Evolutionary conservation across 768 basidiomycete species (phyloP).

Genomic region (Leccinum longicurvipes): DNA sequence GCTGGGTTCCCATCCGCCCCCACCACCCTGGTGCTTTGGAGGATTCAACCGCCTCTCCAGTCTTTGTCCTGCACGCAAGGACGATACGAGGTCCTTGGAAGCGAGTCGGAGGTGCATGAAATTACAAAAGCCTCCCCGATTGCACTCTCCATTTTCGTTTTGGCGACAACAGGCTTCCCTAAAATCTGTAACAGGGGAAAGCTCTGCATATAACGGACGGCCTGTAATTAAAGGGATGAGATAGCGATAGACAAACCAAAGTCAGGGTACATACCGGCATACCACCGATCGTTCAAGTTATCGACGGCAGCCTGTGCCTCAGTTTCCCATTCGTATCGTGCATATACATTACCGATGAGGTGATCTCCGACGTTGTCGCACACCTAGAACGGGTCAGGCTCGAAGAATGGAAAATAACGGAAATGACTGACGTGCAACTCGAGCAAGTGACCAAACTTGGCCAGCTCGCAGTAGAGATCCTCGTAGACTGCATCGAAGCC

Average conservation of each 20-base stretch:
- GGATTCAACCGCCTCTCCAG: conserved; percentile 78
- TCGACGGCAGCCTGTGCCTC: conserved; percentile 94
- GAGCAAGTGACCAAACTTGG: conserved; percentile 92
- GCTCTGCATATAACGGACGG: conserved; percentile 92
- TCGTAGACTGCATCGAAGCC: conserved; percentile 94
- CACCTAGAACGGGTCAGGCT: conserved; percentile 45
- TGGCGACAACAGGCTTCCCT: conserved; percentile 98
- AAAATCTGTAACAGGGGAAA: conserved; percentile 98
- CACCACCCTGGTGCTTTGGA: conserved; percentile 55
- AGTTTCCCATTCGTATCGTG: conserved; percentile 97
- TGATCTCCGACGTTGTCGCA: conserved; percentile 99
- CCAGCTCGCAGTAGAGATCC: conserved; percentile 90
- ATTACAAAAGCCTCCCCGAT: conserved; percentile 97
- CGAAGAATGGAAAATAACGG: not conserved
- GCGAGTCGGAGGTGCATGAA: conserved; percentile 96
- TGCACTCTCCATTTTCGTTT: conserved; percentile 98
- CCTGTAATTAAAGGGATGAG: conserved; percentile 43
- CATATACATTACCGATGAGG: conserved; percentile 96
- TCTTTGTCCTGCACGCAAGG: conserved; percentile 78
- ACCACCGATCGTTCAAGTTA: conserved; percentile 94
- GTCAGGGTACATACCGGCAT: conserved; percentile 62
- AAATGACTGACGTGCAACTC: conserved; percentile 79
- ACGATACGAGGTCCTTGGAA: conserved; percentile 76
- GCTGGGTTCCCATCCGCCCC: conserved; percentile 81
- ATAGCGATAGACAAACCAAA: not conserved